Base-by-base conservation (phyloP, 2,329 filamentous ascomycete genomes). In the Rosellinia necatrix region DNA sequence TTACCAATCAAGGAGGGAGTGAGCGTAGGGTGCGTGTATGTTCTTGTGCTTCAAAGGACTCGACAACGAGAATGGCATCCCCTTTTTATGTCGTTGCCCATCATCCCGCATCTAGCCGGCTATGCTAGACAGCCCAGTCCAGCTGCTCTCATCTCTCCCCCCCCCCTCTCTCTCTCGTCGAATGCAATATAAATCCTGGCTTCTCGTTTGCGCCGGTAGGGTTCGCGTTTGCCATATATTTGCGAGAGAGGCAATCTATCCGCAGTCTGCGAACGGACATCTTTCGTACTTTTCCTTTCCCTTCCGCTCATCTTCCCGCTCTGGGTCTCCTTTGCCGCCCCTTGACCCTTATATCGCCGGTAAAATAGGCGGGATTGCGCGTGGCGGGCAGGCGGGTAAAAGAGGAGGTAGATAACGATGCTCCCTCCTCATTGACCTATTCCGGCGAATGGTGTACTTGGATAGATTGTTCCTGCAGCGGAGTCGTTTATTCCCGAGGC, bases 391-490 rank as follows among this genome's bases (percentile, higher is more conserved):
- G 37, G 46, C 49, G 43, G 49, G 49, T 57, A 53, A 57, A 52
- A 7, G n/a, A n/a, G n/a, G n/a, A n/a, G n/a, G 38, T 42, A 29
- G 29, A 17, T 6, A 24, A 49, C 34, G 46, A 34, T 29, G 35
- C 15, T 34, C 32, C 44, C 46, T 29, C 42, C 15, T 34, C 32
- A 49, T 49, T 54, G 32, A 24, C 55, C 55, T 46, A 40, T 58
- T 50, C 32, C 37, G 56, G 51, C 48, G 41, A 49, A 50, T 41
- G 49, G 40, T 21, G 29, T 40, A 25, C 17, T 27, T 9, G n/a
- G 21, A 40, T 58, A 58, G 32, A 58, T 58, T 55, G 56, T 47
- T 47, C 44, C 29, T 55, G 56, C 56, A 54, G 56, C 56, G 56
- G 56, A 55, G 40, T 19, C 13, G n/a, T 47, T 34, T 50, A 13